Evolutionary conservation across 495 filamentous ascomycete genomes (phyloP).

Genomic region (Hypoxylon trugodes): DNA sequence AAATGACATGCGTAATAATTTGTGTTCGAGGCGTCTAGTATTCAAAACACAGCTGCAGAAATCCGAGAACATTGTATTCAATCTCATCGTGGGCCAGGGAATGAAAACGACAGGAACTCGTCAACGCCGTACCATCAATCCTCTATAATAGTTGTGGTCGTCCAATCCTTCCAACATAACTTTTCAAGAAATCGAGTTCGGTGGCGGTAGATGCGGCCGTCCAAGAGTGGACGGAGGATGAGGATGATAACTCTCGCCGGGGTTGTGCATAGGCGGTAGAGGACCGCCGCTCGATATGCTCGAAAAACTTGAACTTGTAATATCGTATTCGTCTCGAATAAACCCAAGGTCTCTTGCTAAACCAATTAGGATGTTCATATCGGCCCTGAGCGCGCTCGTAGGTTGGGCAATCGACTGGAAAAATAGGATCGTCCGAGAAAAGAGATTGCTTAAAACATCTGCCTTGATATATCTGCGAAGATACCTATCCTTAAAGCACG

Average conservation of each 20-base stretch:
- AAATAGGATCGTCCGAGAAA: slow-evolving; percentile 74
- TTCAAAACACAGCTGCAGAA: slow-evolving; percentile 14
- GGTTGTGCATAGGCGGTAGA: slow-evolving; percentile 32
- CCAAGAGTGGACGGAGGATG: slow-evolving; percentile 29
- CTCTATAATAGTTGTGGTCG: slow-evolving; percentile 5
- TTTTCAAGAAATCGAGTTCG: slow-evolving; percentile 19
- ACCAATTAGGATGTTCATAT: slow-evolving; percentile 72
- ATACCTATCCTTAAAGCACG: slow-evolving; percentile 70
- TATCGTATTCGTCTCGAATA: slow-evolving; percentile 38
- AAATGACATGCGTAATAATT: slow-evolving; percentile 9
- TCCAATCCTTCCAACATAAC: slow-evolving; percentile 5
- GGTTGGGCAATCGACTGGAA: slow-evolving; percentile 68
- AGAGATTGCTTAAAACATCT: slow-evolving; percentile 59
- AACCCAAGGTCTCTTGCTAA: slow-evolving; percentile 62
- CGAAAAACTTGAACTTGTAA: slow-evolving; percentile 54
- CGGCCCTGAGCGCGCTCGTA: slow-evolving; percentile 70
- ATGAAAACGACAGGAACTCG: not conserved
- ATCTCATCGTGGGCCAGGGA: not conserved
- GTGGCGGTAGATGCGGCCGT: slow-evolving; percentile 20
- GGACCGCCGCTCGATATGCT: slow-evolving; percentile 49
- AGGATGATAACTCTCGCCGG: slow-evolving; percentile 26
- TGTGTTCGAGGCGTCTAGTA: slow-evolving; percentile 15
- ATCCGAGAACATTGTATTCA: slow-evolving; percentile 5
- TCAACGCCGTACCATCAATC: slow-evolving; percentile 13
- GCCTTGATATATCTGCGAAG: slow-evolving; percentile 62